These are phyloP conservation scores for Aureobasidium sp. DNA, from an alignment of 2,329 filamentous ascomycete species.

Conservation along the genomic window DNA sequence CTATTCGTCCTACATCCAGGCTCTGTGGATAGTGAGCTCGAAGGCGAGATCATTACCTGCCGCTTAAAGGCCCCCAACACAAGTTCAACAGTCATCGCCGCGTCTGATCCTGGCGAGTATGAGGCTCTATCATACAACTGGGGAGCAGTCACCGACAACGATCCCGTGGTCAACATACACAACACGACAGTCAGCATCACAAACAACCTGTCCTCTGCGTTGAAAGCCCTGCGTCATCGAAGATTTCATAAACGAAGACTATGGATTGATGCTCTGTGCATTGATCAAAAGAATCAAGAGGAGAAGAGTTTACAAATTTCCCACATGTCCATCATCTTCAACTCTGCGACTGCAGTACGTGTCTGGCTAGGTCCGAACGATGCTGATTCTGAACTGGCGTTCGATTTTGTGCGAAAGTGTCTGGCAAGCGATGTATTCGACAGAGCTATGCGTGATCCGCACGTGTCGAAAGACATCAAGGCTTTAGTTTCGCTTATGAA, in stretches of 20 bases:
- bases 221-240: background rate
- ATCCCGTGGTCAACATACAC: slow-evolving; percentile 12
- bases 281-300: slow-evolving; percentile 15
- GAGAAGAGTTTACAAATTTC: slow-evolving; percentile 17
- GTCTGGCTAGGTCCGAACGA: slow-evolving; percentile 14
- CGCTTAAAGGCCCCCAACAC: background rate
- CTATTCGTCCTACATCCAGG: slow-evolving; percentile 1
- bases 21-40: background rate
- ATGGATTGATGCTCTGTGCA: slow-evolving; percentile 17
- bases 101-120: background rate
- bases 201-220: slow-evolving; percentile 5
- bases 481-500: slow-evolving; percentile 1
- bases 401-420: slow-evolving; percentile 14
- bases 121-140: slow-evolving; percentile 17
- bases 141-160: slow-evolving; percentile 7
- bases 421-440: slow-evolving; percentile 14
- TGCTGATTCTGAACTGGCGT: slow-evolving; percentile 1
- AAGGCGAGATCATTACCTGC: background rate
- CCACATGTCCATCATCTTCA: slow-evolving; percentile 16
- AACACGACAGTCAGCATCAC: background rate
- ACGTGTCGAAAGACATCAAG: background rate
- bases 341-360: slow-evolving; percentile 4
- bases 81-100: background rate
- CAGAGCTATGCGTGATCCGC: slow-evolving; percentile 1
- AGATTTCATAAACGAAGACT: background rate